Percentiles rank a stretch among this genome's conserved stretches.
These are phyloP conservation scores for Fragaria nilgerrensis DNA, from an alignment of 306 rosid species.

Conservation along the genomic window DNA sequence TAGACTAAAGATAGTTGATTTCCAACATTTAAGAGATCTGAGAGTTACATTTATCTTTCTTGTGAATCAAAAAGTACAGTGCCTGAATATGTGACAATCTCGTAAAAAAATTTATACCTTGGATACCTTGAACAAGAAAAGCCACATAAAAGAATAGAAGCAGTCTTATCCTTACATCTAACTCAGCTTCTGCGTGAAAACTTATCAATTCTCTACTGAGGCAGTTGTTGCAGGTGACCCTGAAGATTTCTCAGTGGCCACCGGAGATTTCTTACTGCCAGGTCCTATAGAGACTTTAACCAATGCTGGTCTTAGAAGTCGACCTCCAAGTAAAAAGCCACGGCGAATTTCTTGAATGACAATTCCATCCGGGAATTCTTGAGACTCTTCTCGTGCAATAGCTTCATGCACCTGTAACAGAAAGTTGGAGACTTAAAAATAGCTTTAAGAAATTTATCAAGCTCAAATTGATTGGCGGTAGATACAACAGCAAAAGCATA, in stretches of 20 bases:
- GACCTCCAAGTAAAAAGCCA: conserved; percentile 68
- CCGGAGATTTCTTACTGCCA: conserved; percentile 43
- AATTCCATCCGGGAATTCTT: conserved; percentile 71
- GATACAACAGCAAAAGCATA: neutral
- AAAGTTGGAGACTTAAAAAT: conserved; percentile 13
- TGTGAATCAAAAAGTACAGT: neutral
- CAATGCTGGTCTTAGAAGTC: conserved; percentile 78
- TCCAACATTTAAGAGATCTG: neutral
- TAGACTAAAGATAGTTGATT: neutral
- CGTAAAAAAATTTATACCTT: neutral
- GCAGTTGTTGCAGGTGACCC: conserved; percentile 59
- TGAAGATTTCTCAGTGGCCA: conserved; percentile 32
- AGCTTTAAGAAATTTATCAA: neutral
- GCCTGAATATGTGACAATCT: neutral
- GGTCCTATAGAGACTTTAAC: conserved; percentile 87
- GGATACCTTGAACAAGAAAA: neutral
- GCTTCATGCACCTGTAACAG: conserved; percentile 74
- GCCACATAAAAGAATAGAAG: neutral
- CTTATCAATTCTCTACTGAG: conserved; percentile 53
- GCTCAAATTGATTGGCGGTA: neutral
- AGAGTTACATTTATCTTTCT: neutral
- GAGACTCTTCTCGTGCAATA: conserved; percentile 76
- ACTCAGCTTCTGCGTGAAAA: conserved; percentile 11
- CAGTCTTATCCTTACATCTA: conserved; percentile 7
- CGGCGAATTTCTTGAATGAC: conserved; percentile 69